A percentile compares a stretch with the other conserved stretches of the same genome.
Evolutionary conservation across 208 protist genomes (phyloP).

Genomic region (Novymonas esmeraldas): DNA sequence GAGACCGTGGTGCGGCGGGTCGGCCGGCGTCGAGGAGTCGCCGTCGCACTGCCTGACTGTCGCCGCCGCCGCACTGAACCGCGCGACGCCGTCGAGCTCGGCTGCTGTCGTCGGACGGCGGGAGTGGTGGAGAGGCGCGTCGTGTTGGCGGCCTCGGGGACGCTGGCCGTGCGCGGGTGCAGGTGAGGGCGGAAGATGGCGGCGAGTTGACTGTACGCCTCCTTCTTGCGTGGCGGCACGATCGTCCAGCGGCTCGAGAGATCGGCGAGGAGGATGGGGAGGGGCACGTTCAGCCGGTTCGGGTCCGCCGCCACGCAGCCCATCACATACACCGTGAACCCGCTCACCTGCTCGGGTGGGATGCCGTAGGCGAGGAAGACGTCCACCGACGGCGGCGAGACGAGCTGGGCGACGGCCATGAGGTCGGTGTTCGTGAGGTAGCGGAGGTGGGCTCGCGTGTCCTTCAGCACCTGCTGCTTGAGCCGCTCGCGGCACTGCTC

Average conservation of each 20-base stretch:
- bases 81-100: too few species aligned
- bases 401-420: slow-evolving; percentile 42
- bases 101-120: too few species aligned
- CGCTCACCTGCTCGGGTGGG: slow-evolving; percentile 44
- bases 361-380: slow-evolving; percentile 56
- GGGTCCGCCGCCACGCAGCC: slow-evolving; percentile 51
- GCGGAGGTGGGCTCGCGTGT: slow-evolving; percentile 53
- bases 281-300: slow-evolving; percentile 41
- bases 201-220: slow-evolving; percentile 52
- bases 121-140: too few species aligned
- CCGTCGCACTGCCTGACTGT: too few species aligned
- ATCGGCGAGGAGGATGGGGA: slow-evolving; percentile 65
- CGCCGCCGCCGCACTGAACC: too few species aligned
- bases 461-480: slow-evolving; percentile 52
- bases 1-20: neutral
- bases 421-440: slow-evolving; percentile 72
- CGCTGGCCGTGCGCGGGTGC: neutral
- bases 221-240: slow-evolving; percentile 56
- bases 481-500: slow-evolving; percentile 67
- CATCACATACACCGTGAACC: slow-evolving; percentile 81
- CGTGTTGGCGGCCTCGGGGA: too few species aligned
- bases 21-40: too few species aligned
- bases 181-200: slow-evolving; percentile 33
- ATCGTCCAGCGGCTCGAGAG: slow-evolving; percentile 70
- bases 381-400: slow-evolving; percentile 40